Evolutionary conservation across 306 rosid genomes (phyloP), one percentile per base, ranked within the genome.

Genomic region (Pyrus betulifolia): DNA sequence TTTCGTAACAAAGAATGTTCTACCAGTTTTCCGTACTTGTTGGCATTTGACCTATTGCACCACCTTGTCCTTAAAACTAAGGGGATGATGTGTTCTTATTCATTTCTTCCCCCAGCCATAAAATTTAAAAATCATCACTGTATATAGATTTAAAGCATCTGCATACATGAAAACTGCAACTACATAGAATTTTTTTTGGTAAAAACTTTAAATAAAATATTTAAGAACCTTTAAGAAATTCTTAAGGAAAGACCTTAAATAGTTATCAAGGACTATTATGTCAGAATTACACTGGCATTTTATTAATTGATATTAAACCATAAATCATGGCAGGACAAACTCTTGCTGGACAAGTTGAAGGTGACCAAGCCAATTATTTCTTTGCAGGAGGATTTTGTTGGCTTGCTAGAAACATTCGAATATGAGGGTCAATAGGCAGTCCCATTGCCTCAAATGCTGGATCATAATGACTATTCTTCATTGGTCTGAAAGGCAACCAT

Each of bases 351-450:
- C 66, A 60, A 60, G 58, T 60, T 25, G 31, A 72, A 27, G 60
- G 52, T 61, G 59, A 65, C 46, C 58, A 60, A 42, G 63, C 14
- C 0, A 11, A 35, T 14, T 60, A 60, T 58, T 21, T 59, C 27
- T 73, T 6, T 12, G 14, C 28, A 6, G 6, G 28, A 40, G 69
- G 30, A 59, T 25, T 17, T 12, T 45, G 38, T 19, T 5, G 10
- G 64, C 52, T 23, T 67, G 79, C 23, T 21, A 27, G 22, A 51
- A 86, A 84, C 55, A 81, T 30, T 19, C 84, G 84, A 23, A 86
- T 75, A 75, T 80, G 82, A 1, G 87, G 85, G 74, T 86, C 87
- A 45, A 83, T 57, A 55, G 82, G 85, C 38, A 68, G 49, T 44
- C 87, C 82, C 22, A 75, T n/a, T 14, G 61, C 60, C 51, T 72